Percentiles rank a stretch among this genome's conserved stretches.
Evolutionary conservation across 1,284 basidiomycete genomes (phyloP).

Genomic region (Melampsora americana): DNA sequence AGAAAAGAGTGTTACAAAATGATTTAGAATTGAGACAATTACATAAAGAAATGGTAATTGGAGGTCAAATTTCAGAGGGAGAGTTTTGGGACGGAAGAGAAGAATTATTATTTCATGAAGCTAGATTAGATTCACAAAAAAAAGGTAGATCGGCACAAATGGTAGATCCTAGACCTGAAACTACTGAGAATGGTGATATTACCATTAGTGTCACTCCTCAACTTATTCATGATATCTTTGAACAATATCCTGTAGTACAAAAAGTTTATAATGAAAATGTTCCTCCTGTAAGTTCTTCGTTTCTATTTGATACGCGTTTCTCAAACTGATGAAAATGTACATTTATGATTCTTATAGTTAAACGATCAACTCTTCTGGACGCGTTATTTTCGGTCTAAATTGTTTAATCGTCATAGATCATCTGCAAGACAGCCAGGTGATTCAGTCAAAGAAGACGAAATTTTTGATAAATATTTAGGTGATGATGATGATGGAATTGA

Average conservation of each 20-base stretch:
- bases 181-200: slow-evolving; percentile 68
- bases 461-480: slow-evolving; percentile 92
- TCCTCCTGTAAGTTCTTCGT: slow-evolving; percentile 56
- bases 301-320: background rate
- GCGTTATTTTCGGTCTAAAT: slow-evolving; percentile 88
- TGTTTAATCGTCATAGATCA: slow-evolving; percentile 91
- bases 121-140: slow-evolving; percentile 67
- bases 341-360: slow-evolving; percentile 59
- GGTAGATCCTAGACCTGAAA: slow-evolving; percentile 81
- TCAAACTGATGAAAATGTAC: background rate
- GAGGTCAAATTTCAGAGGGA: slow-evolving; percentile 76
- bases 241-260: slow-evolving; percentile 91
- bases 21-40: slow-evolving; percentile 71
- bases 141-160: slow-evolving; percentile 79
- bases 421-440: slow-evolving; percentile 81
- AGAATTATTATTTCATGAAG: slow-evolving; percentile 69
- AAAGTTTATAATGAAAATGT: slow-evolving; percentile 91
- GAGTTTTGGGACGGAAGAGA: slow-evolving; percentile 95
- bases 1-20: slow-evolving; percentile 73
- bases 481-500: slow-evolving; percentile 83
- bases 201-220: slow-evolving; percentile 89
- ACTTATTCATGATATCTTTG: slow-evolving; percentile 90
- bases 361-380: slow-evolving; percentile 91
- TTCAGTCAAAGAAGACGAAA: slow-evolving; percentile 81
- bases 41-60: slow-evolving; percentile 79